phyloP scores from a whole-genome alignment of 768 basidiomycete genomes.

The Mycena galopus region DNA sequence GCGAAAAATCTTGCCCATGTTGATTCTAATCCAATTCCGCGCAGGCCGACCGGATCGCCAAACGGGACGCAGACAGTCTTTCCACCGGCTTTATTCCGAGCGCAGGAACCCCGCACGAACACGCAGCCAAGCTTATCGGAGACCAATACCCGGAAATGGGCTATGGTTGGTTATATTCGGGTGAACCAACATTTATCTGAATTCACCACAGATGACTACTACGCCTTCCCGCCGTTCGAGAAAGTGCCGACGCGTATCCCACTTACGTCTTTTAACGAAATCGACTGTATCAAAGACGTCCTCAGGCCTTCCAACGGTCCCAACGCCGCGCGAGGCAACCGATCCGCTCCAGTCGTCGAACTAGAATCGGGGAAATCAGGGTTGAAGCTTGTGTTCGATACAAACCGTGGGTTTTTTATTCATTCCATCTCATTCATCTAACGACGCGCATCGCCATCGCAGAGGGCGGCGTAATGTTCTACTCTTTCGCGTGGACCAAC shows the following conservation, averaged over 20 bases:
- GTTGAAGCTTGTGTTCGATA: conserved; percentile 70
- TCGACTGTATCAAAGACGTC: conserved; percentile 63
- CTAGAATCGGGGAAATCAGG: conserved; percentile 71
- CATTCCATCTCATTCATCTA: conserved; percentile 1
- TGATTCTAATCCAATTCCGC: conserved; percentile 37
- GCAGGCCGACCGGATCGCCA: conserved; percentile 69
- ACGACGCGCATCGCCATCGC: not conserved
- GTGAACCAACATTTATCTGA: conserved; percentile 8
- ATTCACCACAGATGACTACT: conserved; percentile 71
- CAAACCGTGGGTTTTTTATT: conserved; percentile 69
- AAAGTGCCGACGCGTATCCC: conserved; percentile 64
- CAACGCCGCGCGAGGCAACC: conserved; percentile 42
- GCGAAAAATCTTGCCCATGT: not conserved
- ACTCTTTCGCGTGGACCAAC: conserved; percentile 69
- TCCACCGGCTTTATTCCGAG: conserved; percentile 67
- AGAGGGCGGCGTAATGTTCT: conserved; percentile 86
- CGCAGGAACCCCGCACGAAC: conserved; percentile 63
- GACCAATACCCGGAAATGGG: conserved; percentile 68
- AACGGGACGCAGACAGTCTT: conserved; percentile 63
- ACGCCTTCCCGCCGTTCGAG: conserved; percentile 60
- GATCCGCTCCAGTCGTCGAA: conserved; percentile 61
- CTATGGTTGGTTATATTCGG: conserved; percentile 62
- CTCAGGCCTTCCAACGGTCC: conserved; percentile 49
- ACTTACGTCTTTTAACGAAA: conserved; percentile 52
- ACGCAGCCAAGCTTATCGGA: conserved; percentile 66